Base-by-base conservation (phyloP, 2,329 filamentous ascomycete species). In the Cercospora zeae-maydis region DNA sequence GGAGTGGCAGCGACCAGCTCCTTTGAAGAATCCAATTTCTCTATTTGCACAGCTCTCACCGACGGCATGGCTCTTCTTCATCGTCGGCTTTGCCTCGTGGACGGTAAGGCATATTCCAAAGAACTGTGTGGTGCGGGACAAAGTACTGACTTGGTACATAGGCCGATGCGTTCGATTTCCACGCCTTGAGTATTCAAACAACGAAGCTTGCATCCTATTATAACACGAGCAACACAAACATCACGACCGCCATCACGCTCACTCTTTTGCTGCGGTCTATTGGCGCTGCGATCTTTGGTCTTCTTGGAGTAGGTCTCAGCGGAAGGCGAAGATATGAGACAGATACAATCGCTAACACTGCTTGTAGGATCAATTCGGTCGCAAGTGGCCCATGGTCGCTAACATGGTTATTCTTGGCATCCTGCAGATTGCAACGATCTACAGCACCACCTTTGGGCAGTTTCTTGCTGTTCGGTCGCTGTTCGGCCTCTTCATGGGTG, bases 131-230 rank as follows among this genome's bases (percentile, higher is more conserved):
- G 11, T 6, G 27, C 14, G 19, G 9, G 30, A n/a, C 54, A 42
- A n/a, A 42, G 10, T 45, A 13, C 54, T 57, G 54, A 57, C 36
- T 53, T 14, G 8, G 27, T 52, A 13, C 14, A 24, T 16, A 59
- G 57, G 90, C 89, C 61, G 91, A 93, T 74, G 90, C 90, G 3
- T 93, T 93, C 74, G 90, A 92, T 76, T 93, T 93, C 74, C 89
- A 92, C 76, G 88, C 90, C 27, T 81, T 93, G 8, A 90, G 87
- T 4, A 90, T 93, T 67, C 90, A 92, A 75, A 90, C 89, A 3
- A 83, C 83, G 68, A 91, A 92, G 77, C 79, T 93, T 24, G 83
- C 84, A 4, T 75, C 80, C 2, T 85, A 84, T 68, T 88, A 86
- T 69, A 68, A 79, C 16, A 79, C 79, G 56, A 85, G 84, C 65